Evolutionary conservation across 2,329 filamentous ascomycete genomes (phyloP).

Genomic region (Penicillium sp.): DNA sequence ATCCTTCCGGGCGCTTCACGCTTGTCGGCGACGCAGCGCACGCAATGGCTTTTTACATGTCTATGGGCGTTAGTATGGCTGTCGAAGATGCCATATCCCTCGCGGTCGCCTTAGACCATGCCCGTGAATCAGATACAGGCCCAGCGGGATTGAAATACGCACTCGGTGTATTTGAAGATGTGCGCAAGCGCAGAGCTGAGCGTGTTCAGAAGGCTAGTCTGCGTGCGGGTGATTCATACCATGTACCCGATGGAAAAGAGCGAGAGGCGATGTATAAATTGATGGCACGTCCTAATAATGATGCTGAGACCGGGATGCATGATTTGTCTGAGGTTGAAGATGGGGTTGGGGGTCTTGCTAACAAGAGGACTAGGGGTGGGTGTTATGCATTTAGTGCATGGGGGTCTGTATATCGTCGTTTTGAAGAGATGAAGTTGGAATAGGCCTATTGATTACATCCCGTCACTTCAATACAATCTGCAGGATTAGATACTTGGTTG

Average conservation of each 20-base stretch:
- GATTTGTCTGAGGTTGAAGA: background rate
- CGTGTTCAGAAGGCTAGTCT: background rate
- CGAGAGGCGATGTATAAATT: background rate
- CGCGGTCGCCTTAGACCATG: background rate
- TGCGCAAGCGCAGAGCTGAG: background rate
- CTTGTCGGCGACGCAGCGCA: background rate
- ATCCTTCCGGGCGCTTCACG: background rate
- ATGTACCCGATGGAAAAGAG: background rate
- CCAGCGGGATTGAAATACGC: background rate
- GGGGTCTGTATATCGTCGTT: background rate
- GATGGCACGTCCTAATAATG: background rate
- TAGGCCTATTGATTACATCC: background rate
- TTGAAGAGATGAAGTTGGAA: constrained; percentile 2
- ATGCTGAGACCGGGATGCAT: background rate
- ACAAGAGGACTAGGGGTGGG: background rate
- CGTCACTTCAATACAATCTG: too few species aligned
- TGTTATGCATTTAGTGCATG: background rate
- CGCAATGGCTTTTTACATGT: background rate
- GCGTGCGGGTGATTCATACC: background rate
- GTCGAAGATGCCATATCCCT: background rate
- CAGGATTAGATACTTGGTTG: background rate
- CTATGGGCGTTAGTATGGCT: background rate
- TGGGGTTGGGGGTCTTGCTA: background rate
- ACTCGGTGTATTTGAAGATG: background rate
- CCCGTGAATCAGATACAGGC: background rate